A percentile compares a stretch with the other conserved stretches of the same genome.
phyloP scores from a whole-genome alignment of 495 filamentous ascomycete species.

The Poronia punctata region DNA sequence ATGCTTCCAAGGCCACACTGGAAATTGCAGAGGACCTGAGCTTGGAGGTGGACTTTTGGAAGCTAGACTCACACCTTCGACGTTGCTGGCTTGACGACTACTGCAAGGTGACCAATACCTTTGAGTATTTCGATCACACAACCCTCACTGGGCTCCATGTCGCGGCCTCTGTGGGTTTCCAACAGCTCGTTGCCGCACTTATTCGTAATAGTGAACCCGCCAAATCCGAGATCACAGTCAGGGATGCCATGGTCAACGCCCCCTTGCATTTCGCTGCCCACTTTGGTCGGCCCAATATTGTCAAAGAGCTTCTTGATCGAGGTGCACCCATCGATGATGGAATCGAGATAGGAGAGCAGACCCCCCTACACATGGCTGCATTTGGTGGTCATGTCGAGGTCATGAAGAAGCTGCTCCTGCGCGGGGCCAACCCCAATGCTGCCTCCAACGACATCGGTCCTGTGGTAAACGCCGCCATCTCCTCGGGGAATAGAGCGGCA shows the following conservation, averaged over 20 bases:
- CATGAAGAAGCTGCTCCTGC: conserved; percentile 25
- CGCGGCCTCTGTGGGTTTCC: conserved; percentile 23
- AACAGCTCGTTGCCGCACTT: conserved; percentile 22
- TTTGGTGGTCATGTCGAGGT: conserved; percentile 24
- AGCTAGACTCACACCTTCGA: conserved; percentile 21
- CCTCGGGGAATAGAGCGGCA: conserved; percentile 24
- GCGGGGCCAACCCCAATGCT: conserved; percentile 27
- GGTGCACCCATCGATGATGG: conserved; percentile 28
- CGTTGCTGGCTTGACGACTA: conserved; percentile 31
- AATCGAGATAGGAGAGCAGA: conserved; percentile 18
- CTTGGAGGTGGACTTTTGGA: conserved; percentile 28
- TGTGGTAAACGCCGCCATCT: conserved; percentile 29
- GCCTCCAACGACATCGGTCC: conserved; percentile 21
- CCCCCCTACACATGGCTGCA: conserved; percentile 33
- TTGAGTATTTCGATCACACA: conserved; percentile 18
- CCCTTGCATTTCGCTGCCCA: conserved; percentile 29
- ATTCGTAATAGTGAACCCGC: conserved; percentile 23
- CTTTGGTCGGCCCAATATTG: conserved; percentile 26
- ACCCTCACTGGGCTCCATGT: conserved; percentile 24
- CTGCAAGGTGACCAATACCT: conserved; percentile 16
- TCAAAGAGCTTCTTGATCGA: conserved; percentile 26
- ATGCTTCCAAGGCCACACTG: conserved; percentile 29
- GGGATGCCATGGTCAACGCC: conserved; percentile 19
- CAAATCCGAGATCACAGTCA: conserved; percentile 20
- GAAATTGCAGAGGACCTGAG: conserved; percentile 31